These are phyloP conservation scores for Chlorella sp. DNA, from an alignment of 139 green algal species.

Conservation along the genomic window DNA sequence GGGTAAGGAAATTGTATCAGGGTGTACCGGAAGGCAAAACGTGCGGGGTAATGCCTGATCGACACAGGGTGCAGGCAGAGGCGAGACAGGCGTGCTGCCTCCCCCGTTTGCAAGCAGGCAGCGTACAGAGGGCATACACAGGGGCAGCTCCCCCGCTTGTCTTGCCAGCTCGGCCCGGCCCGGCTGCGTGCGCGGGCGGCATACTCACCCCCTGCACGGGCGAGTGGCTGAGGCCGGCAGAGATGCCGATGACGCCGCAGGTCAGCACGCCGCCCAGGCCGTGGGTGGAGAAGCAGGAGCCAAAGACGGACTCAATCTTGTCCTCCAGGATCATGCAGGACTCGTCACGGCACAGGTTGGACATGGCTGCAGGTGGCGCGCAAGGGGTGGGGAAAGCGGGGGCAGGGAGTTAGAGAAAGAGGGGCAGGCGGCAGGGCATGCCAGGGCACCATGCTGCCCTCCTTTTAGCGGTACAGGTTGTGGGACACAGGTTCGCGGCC, in stretches of 20 bases:
- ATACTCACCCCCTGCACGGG: conserved; percentile 12
- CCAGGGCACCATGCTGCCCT: not conserved
- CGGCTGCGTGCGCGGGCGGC: not conserved
- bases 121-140: not conserved
- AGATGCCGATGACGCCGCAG: conserved; percentile 80
- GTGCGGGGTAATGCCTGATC: no score
- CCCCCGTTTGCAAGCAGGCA: no score
- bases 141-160: not conserved
- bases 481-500: no score
- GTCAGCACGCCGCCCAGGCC: conserved; percentile 85
- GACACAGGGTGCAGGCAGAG: no score
- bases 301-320: conserved; percentile 12
- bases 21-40: no score
- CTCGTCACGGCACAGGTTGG: conserved; percentile 91
- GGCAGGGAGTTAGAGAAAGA: no score
- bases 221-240: conserved; percentile 48
- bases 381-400: no score
- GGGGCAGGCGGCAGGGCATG: no score
- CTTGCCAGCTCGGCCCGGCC: not conserved
- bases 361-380: conserved; percentile 59
- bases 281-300: conserved; percentile 80
- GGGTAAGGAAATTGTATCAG: not conserved
- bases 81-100: no score
- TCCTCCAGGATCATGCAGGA: not conserved
- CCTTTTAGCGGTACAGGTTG: no score